Conservation (phyloP, 164 flowering plant genomes). For the Magnolia kwangsiensis region DNA sequence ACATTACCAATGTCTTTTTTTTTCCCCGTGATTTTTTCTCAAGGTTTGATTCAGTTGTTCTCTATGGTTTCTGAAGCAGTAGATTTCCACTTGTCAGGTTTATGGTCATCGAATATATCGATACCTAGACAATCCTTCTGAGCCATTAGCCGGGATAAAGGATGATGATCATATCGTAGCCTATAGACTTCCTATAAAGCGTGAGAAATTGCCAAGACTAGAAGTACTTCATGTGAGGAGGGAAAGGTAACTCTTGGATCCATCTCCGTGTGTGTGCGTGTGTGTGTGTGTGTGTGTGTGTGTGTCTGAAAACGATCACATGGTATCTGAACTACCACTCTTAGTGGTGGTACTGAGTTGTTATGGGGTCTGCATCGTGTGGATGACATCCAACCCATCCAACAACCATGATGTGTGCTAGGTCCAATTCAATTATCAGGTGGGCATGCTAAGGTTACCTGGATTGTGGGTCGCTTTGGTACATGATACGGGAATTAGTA, state of each 20-base stretch:
- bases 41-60: not conserved
- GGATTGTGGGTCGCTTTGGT: too few species aligned
- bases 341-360: too few species aligned
- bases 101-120: constrained; percentile 60
- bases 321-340: too few species aligned
- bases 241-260: constrained; percentile 87
- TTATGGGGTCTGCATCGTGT: too few species aligned
- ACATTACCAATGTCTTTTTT: not conserved
- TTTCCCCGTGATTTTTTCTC: not conserved
- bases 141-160: constrained; percentile 54
- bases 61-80: not conserved
- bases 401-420: too few species aligned
- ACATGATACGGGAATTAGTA: too few species aligned
- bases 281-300: constrained; percentile 48
- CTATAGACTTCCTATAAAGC: constrained; percentile 56
- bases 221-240: constrained; percentile 58
- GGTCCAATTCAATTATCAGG: too few species aligned
- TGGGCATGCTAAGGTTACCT: too few species aligned
- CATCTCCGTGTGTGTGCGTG: constrained; percentile 62
- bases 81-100: constrained; percentile 54
- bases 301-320: constrained; percentile 33
- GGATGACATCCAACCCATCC: too few species aligned
- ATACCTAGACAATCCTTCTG: constrained; percentile 62
- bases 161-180: constrained; percentile 87
- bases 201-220: constrained; percentile 40